Conservation (phyloP, 345 rosid species). For the Aegle marmelos region DNA sequence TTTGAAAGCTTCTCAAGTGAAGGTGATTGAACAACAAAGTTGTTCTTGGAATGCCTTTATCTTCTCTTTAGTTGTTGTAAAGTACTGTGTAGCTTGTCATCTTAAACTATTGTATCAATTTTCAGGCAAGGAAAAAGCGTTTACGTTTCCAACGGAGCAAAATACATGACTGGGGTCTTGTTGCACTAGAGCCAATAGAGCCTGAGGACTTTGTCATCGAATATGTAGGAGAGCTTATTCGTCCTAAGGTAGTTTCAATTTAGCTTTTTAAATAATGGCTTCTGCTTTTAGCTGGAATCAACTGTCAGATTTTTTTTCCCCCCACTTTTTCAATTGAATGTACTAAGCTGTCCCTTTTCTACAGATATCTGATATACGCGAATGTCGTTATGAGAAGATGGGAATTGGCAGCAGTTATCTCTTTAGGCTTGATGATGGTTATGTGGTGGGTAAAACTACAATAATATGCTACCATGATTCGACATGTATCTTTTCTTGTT, state of each 20-base stretch:
- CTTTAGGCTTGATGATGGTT: constrained; percentile 95
- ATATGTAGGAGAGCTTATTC: constrained; percentile 97
- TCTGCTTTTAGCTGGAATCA: not conserved
- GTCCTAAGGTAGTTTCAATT: constrained; percentile 65
- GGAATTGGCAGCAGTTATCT: constrained; percentile 99
- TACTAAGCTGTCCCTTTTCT: constrained; percentile 11
- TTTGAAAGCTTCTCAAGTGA: constrained; percentile 85
- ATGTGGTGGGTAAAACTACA: constrained; percentile 65
- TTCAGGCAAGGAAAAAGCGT: constrained; percentile 89
- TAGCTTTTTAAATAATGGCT: not conserved
- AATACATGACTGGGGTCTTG: constrained; percentile 99
- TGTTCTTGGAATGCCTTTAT: constrained; percentile 16
- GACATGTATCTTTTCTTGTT: not conserved
- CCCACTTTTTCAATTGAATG: not conserved
- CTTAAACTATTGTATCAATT: constrained; percentile 16
- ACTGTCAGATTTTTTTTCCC: not conserved
- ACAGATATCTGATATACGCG: constrained; percentile 98
- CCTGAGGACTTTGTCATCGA: constrained; percentile 98
- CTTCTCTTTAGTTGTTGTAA: constrained; percentile 1
- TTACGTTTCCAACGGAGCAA: constrained; percentile 91
- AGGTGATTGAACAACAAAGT: constrained; percentile 43
- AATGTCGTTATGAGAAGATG: constrained; percentile 89
- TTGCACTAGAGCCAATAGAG: constrained; percentile 91
- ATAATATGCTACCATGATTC: not conserved
- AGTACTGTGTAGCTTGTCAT: constrained; percentile 20